Evolutionary conservation across 106 monocot genomes (phyloP).

Genomic region (Dendrobium nobile): DNA sequence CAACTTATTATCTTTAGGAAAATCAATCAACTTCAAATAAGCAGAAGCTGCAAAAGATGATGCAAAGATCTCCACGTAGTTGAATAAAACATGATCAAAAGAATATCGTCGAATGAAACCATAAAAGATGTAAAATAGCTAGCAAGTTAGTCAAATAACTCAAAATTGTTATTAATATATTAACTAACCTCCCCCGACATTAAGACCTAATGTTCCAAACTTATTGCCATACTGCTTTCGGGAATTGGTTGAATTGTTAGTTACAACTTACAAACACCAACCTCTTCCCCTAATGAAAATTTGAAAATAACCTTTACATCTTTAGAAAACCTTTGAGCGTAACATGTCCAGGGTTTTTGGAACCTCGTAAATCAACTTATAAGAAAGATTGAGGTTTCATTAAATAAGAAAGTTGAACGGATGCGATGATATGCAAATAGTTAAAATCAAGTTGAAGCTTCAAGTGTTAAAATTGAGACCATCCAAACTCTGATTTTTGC

Average conservation of each 20-base stretch:
- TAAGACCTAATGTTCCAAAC: conserved; percentile 81
- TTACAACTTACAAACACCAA: conserved; percentile 91
- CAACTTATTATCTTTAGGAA: conserved; percentile 93
- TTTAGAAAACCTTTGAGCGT: conserved; percentile 47
- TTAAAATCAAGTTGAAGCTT: no score
- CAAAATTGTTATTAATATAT: neutral
- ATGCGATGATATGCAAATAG: no score
- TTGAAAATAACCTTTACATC: neutral
- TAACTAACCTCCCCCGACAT: conserved; percentile 67
- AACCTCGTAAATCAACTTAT: conserved; percentile 73
- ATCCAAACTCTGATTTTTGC: no score
- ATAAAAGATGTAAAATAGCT: neutral
- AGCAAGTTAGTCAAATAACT: neutral
- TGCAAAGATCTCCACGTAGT: conserved; percentile 92
- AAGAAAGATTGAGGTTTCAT: no score
- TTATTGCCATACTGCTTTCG: conserved; percentile 98
- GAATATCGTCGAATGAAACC: neutral
- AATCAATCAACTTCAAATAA: conserved; percentile 84
- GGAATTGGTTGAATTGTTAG: conserved; percentile 94
- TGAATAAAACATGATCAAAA: neutral
- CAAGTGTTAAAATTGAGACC: no score
- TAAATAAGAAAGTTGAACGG: no score
- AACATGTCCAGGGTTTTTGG: conserved; percentile 85
- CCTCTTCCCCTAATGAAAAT: conserved; percentile 60
- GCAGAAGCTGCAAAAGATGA: conserved; percentile 96